phyloP scores from a whole-genome alignment of 768 basidiomycete species.

The Kwoniella botswanensis region DNA sequence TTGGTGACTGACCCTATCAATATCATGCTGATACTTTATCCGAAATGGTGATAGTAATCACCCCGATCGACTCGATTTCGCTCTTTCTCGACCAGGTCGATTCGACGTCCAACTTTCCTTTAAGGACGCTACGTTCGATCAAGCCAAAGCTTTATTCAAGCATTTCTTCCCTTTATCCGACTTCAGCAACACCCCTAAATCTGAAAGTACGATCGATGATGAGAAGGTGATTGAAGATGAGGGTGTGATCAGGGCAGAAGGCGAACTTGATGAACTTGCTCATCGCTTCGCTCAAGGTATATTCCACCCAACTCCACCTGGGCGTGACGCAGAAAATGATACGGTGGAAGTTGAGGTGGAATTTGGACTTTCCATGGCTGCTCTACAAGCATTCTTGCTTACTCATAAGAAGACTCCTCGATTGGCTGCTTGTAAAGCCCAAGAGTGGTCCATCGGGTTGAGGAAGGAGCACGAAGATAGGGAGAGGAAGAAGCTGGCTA shows the following conservation, averaged over 20 bases:
- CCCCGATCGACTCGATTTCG: conserved; percentile 85
- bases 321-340: background rate
- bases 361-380: conserved; percentile 65
- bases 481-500: conserved; percentile 4
- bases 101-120: conserved; percentile 91
- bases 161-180: conserved; percentile 51
- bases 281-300: conserved; percentile 20
- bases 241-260: background rate
- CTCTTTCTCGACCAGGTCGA: conserved; percentile 81
- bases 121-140: conserved; percentile 73
- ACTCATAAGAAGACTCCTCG: conserved; percentile 69
- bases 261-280: conserved; percentile 19
- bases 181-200: background rate
- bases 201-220: background rate
- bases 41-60: conserved; percentile 70
- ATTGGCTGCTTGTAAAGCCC: conserved; percentile 74
- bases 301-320: background rate
- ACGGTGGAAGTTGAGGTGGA: background rate
- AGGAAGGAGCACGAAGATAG: background rate
- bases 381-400: conserved; percentile 83
- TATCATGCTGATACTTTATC: background rate
- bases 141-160: conserved; percentile 52
- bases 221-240: conserved; percentile 22
- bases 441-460: conserved; percentile 64
- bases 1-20: background rate